A percentile compares a stretch with the other conserved stretches of the same genome.
Evolutionary conservation across 73 alveolate species (phyloP).

Genomic region (Paramecium sonneborni): DNA sequence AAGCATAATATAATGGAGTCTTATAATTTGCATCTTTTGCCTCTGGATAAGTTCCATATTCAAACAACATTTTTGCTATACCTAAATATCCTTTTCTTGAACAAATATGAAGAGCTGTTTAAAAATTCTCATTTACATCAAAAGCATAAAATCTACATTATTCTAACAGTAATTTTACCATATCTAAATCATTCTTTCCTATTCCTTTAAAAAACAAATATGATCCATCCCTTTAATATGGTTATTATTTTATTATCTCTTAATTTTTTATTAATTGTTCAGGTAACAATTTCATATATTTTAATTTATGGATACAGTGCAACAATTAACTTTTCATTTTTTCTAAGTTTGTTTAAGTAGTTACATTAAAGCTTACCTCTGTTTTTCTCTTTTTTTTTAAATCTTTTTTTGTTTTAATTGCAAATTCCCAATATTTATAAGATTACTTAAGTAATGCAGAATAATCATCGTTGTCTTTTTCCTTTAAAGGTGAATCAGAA

Average conservation of each 20-base stretch:
- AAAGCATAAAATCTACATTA: slow-evolving; percentile 48
- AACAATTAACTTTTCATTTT: not conserved
- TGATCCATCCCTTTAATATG: slow-evolving; percentile 56
- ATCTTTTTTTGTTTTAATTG: not conserved
- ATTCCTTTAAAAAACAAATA: slow-evolving; percentile 38
- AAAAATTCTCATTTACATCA: slow-evolving; percentile 47
- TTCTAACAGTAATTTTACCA: slow-evolving; percentile 11
- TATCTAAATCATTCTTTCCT: slow-evolving; percentile 6
- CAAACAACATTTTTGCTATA: not conserved
- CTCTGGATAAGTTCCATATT: slow-evolving; percentile 36
- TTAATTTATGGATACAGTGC: not conserved
- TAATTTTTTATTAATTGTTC: not conserved
- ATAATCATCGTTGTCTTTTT: not conserved
- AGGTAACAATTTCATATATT: not conserved
- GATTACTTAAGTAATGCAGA: not conserved
- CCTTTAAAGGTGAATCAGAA: not conserved
- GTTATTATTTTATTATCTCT: not conserved
- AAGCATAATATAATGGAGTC: slow-evolving; percentile 19
- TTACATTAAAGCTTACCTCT: not conserved
- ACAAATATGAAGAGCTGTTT: slow-evolving; percentile 50
- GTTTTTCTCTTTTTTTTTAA: not conserved
- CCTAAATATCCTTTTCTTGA: slow-evolving; percentile 9
- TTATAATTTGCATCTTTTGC: not conserved
- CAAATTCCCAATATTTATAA: slow-evolving; percentile 1
- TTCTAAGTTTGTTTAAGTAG: not conserved